A percentile compares a stretch with the other conserved stretches of the same genome.
Evolutionary conservation across 73 alveolate species (phyloP).

Genomic region (Paramecium primaurelia): DNA sequence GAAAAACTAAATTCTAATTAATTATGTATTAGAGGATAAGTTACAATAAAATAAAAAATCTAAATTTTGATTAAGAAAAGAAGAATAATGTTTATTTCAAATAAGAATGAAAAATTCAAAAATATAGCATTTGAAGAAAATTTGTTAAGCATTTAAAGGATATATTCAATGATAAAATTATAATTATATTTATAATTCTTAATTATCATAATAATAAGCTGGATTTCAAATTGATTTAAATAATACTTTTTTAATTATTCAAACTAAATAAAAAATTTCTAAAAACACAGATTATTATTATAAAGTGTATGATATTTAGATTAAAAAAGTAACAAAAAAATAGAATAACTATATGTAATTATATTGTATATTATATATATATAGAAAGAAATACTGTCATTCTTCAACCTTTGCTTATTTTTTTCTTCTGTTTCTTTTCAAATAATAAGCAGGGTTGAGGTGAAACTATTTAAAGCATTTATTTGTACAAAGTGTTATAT

Average conservation of each 20-base stretch:
- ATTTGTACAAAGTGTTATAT: background rate
- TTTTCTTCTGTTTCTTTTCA: background rate
- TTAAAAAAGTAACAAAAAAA: background rate
- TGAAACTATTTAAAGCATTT: constrained; percentile 12
- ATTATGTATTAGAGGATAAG: background rate
- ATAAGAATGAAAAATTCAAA: background rate
- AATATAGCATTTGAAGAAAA: background rate
- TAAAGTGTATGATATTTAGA: too few species aligned
- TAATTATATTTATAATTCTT: constrained; percentile 41
- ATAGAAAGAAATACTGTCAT: background rate
- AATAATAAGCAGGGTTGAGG: background rate
- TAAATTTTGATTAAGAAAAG: background rate
- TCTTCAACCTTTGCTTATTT: background rate
- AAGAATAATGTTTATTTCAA: constrained; percentile 13
- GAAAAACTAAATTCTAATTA: constrained; percentile 47
- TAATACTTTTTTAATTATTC: constrained; percentile 64
- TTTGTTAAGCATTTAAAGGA: constrained; percentile 55
- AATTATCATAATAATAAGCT: constrained; percentile 73
- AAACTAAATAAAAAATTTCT: background rate
- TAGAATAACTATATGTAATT: background rate
- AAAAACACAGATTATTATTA: too few species aligned
- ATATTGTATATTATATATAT: background rate
- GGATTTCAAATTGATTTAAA: constrained; percentile 75
- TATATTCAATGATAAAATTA: constrained; percentile 49
- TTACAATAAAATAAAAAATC: background rate